Percentiles rank a stretch among this genome's conserved stretches.
Evolutionary conservation across 257 asterid genomes (phyloP).

Genomic region (Lycium barbarum): DNA sequence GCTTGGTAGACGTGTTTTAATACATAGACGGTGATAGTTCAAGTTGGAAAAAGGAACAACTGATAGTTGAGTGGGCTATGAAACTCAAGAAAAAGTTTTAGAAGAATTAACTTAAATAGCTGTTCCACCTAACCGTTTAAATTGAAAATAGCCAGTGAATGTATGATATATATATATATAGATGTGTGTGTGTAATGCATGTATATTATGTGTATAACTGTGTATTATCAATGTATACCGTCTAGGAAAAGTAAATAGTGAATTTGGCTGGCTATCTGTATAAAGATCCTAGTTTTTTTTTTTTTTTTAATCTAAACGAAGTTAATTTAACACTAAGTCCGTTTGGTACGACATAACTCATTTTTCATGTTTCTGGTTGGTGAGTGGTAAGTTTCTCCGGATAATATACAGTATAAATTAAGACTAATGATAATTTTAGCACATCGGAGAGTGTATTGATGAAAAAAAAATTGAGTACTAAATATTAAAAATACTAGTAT

Average conservation of each 20-base stretch:
- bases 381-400: neutral
- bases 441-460: neutral
- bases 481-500: neutral
- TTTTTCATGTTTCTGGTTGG: neutral
- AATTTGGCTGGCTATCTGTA: no score
- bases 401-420: neutral
- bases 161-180: no score
- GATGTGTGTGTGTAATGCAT: no score
- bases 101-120: neutral
- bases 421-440: neutral
- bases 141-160: neutral
- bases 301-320: no score
- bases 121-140: no score
- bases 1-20: no score
- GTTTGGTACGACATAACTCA: neutral
- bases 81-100: neutral
- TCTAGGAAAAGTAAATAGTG: neutral
- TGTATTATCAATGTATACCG: neutral
- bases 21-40: no score
- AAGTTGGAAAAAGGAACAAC: no score
- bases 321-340: neutral
- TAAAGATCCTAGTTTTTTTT: neutral
- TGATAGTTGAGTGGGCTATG: no score
- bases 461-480: neutral
- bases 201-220: neutral